These are phyloP conservation scores for Lasiosphaeria ovina DNA, from an alignment of 495 filamentous ascomycete species.

Conservation along the genomic window DNA sequence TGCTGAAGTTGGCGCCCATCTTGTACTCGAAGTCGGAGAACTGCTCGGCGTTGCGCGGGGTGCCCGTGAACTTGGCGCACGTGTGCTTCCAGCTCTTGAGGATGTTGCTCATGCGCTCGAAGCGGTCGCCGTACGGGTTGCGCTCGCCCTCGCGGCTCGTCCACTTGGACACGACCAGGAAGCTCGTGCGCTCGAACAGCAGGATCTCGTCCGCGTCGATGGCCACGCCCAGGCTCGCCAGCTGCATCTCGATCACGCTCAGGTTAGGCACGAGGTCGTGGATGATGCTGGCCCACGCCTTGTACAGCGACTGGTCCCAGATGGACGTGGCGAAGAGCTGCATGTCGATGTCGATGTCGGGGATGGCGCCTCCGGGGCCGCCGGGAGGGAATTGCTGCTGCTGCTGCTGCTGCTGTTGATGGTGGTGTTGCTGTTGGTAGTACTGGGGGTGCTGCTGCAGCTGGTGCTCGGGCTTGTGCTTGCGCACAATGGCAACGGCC, in stretches of 20 bases:
- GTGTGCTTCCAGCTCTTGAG: constrained; percentile 95
- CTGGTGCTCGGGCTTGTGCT: constrained; percentile 25
- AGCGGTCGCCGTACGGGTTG: constrained; percentile 88
- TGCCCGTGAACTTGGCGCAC: constrained; percentile 50
- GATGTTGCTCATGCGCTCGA: constrained; percentile 92
- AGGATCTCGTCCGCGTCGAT: constrained; percentile 93
- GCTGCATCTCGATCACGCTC: constrained; percentile 78
- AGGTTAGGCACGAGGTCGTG: constrained; percentile 95
- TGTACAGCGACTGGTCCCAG: constrained; percentile 98
- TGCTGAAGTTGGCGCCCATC: constrained; percentile 66
- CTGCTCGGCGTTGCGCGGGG: constrained; percentile 56
- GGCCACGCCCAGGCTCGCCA: constrained; percentile 71
- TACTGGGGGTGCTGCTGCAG: neutral
- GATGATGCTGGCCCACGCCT: constrained; percentile 95
- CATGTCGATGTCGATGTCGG: constrained; percentile 59
- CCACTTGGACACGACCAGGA: constrained; percentile 87
- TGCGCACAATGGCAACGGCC: constrained; percentile 51
- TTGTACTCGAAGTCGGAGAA: constrained; percentile 55
- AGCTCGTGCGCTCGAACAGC: constrained; percentile 92
- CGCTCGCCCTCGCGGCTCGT: constrained; percentile 65
- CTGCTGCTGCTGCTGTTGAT: constrained; percentile 16
- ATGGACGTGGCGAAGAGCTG: constrained; percentile 87
- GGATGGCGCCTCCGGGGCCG: neutral
- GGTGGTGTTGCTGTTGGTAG: constrained; percentile 14
- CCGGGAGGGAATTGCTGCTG: constrained; percentile 18